phyloP scores from a whole-genome alignment of 1,139 yeast genomes.

The Suhomyces coccinellae region DNA sequence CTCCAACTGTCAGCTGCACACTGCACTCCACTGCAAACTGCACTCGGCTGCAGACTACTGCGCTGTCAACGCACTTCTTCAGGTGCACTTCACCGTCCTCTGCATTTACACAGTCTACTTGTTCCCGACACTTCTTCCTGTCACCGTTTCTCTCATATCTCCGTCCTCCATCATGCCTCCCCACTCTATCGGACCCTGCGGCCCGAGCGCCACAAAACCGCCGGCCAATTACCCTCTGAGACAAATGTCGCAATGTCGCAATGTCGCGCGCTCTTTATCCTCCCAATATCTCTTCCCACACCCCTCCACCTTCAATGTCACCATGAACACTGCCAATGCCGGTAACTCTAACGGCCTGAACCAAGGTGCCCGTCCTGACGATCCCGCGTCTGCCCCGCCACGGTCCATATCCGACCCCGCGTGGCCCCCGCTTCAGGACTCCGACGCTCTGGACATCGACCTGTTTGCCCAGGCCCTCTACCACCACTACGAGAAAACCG shows the following conservation, averaged over 20 bases:
- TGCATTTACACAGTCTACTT: background rate
- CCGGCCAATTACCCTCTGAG: no score
- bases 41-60: no score
- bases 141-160: no score
- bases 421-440: constrained; percentile 3
- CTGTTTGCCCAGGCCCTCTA: constrained; percentile 9
- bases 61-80: no score
- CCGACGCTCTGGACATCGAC: constrained; percentile 8
- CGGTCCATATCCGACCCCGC: background rate
- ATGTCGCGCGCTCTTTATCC: constrained; percentile 4
- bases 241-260: constrained; percentile 1
- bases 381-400: background rate
- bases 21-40: no score
- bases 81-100: no score
- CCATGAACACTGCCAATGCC: constrained; percentile 8
- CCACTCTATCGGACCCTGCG: background rate
- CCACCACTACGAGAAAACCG: constrained; percentile 5
- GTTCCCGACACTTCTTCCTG: background rate
- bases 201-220: background rate
- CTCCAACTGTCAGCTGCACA: no score
- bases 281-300: background rate
- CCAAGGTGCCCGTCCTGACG: background rate
- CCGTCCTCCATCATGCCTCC: background rate
- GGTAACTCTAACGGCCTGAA: constrained; percentile 6
- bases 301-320: constrained; percentile 6